Conservation (phyloP, 169 alveolate species). For the Plasmodium inui region DNA sequence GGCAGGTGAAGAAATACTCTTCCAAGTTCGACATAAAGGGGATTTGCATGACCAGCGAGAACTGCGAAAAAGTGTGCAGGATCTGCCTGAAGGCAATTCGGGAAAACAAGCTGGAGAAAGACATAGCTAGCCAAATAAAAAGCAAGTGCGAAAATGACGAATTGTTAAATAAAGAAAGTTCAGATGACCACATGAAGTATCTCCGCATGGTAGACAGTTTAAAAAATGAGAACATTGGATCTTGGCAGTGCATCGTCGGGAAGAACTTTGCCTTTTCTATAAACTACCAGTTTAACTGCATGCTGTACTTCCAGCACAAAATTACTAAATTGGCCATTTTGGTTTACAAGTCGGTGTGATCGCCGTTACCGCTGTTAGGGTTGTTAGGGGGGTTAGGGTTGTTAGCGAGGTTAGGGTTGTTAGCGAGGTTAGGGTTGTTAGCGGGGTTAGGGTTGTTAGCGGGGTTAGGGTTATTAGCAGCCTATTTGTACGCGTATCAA, state of each 20-base stretch:
- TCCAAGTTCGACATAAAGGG: slow-evolving; percentile 70
- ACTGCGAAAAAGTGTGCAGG: slow-evolving; percentile 52
- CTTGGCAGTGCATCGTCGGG: slow-evolving; percentile 77
- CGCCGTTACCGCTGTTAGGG: background rate
- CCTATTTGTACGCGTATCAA: background rate
- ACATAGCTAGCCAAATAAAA: slow-evolving; percentile 74
- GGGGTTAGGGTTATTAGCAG: background rate
- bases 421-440: background rate
- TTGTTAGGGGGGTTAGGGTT: background rate
- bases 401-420: background rate
- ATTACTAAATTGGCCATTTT: slow-evolving; percentile 44
- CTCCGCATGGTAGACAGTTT: slow-evolving; percentile 31
- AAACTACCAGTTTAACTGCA: slow-evolving; percentile 61
- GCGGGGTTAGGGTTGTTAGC: too few species aligned
- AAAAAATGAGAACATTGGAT: slow-evolving; percentile 66
- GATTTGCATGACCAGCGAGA: slow-evolving; percentile 70
- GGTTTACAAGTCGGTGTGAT: slow-evolving; percentile 41
- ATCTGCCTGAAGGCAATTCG: slow-evolving; percentile 62
- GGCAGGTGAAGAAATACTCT: slow-evolving; percentile 40
- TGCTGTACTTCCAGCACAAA: slow-evolving; percentile 64
- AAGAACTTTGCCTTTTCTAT: slow-evolving; percentile 72
- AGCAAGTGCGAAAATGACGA: slow-evolving; percentile 71
- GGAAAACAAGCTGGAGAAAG: slow-evolving; percentile 68
- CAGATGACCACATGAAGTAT: slow-evolving; percentile 25
- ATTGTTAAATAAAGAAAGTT: slow-evolving; percentile 47